These are phyloP conservation scores for Myriosclerotinia duriaeana DNA, from an alignment of 2,329 filamentous ascomycete species.

Conservation along the genomic window DNA sequence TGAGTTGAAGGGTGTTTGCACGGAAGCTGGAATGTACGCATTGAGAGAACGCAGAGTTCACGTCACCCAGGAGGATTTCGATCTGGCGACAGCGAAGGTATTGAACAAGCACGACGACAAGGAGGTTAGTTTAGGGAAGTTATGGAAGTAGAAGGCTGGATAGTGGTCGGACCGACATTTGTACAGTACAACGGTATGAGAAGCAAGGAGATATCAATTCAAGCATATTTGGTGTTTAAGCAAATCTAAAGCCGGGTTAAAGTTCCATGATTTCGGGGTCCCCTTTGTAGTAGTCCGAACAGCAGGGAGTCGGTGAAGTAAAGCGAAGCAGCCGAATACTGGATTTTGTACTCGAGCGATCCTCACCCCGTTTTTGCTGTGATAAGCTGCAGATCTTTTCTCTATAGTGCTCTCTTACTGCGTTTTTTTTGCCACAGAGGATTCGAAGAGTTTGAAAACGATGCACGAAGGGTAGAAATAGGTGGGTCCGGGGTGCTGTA, in stretches of 20 bases:
- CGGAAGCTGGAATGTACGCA: slow-evolving; percentile 97
- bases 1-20: slow-evolving; percentile 97
- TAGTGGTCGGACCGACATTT: slow-evolving; percentile 27
- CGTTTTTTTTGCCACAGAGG: not conserved
- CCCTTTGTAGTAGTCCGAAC: slow-evolving; percentile 1
- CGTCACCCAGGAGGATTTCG: slow-evolving; percentile 98
- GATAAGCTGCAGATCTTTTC: slow-evolving; percentile 13
- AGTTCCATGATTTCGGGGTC: not conserved
- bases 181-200: slow-evolving; percentile 40
- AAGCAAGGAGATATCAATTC: slow-evolving; percentile 22
- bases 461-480: slow-evolving; percentile 10
- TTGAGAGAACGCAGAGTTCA: slow-evolving; percentile 93
- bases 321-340: not conserved
- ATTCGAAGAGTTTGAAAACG: slow-evolving; percentile 1
- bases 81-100: slow-evolving; percentile 97
- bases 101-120: slow-evolving; percentile 99
- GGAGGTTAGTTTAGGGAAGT: slow-evolving; percentile 84
- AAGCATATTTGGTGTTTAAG: slow-evolving; percentile 17
- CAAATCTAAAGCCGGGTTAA: not conserved
- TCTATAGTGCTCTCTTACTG: not conserved
- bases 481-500: not conserved
- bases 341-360: not conserved
- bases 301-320: slow-evolving; percentile 9
- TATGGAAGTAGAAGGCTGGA: slow-evolving; percentile 64
- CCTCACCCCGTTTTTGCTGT: not conserved